Conservation (phyloP, 192 early-diverging fungal genomes). For the Coemansia sp. region DNA sequence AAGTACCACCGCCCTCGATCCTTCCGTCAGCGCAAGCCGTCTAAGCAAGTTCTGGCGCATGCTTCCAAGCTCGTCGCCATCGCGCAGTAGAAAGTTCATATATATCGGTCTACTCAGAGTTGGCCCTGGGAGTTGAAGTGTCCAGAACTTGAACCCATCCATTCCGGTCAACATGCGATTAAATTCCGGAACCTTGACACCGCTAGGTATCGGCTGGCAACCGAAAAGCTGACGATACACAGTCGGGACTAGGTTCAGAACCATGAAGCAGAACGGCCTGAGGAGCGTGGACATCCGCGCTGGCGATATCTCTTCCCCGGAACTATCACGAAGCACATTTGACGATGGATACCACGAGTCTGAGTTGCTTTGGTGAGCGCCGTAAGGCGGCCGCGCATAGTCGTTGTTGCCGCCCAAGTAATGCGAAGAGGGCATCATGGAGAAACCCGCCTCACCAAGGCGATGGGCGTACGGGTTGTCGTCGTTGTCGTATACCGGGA, state of each 20-base stretch:
- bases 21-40: constrained; percentile 7
- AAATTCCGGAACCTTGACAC: constrained; percentile 2
- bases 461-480: background rate
- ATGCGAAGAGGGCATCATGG: background rate
- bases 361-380: background rate
- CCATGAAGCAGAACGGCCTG: constrained; percentile 31
- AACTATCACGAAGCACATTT: constrained; percentile 3
- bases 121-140: background rate
- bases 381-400: background rate
- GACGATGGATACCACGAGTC: background rate
- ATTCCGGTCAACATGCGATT: constrained; percentile 9
- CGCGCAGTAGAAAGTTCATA: constrained; percentile 14
- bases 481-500: background rate
- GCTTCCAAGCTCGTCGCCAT: background rate
- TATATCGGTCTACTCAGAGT: too few species aligned
- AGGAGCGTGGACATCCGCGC: constrained; percentile 19
- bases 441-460: background rate
- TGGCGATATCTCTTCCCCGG: constrained; percentile 9
- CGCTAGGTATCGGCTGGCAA: constrained; percentile 7
- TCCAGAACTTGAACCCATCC: constrained; percentile 19
- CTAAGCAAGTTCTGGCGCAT: constrained; percentile 9
- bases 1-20: constrained; percentile 6
- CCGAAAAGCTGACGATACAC: constrained; percentile 28
- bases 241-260: background rate
- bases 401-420: background rate